A percentile compares a stretch with the other conserved stretches of the same genome.
Evolutionary conservation across 2,329 filamentous ascomycete genomes (phyloP).

Genomic region (Aspergillus tamarii): DNA sequence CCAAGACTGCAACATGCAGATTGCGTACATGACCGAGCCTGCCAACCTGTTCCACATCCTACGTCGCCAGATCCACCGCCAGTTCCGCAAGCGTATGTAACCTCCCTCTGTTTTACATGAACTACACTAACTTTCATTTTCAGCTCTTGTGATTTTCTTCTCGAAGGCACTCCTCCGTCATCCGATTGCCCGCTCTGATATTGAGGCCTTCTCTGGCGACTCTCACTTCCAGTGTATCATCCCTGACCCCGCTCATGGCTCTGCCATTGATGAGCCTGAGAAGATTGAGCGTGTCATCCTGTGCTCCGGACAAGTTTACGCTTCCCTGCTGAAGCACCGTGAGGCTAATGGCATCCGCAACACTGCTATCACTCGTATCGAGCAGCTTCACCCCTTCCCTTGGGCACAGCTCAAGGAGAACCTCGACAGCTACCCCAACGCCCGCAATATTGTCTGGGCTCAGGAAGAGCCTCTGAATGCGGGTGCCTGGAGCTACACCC

Average conservation of each 20-base stretch:
- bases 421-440: conserved; percentile 94
- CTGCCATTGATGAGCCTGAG: conserved; percentile 74
- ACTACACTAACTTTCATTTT: conserved; percentile 17
- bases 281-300: conserved; percentile 93
- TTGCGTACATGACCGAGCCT: conserved; percentile 95
- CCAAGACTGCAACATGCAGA: conserved; percentile 99
- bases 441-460: conserved; percentile 94
- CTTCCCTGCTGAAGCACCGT: conserved; percentile 87
- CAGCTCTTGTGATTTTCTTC: conserved; percentile 96
- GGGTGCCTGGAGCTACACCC: conserved; percentile 94
- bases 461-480: conserved; percentile 98
- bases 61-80: conserved; percentile 95
- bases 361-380: conserved; percentile 90
- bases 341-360: conserved; percentile 83
- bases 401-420: conserved; percentile 97
- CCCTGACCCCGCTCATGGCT: conserved; percentile 80
- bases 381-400: conserved; percentile 98
- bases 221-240: conserved; percentile 98
- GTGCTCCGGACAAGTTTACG: conserved; percentile 93
- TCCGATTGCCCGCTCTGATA: conserved; percentile 82
- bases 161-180: conserved; percentile 95
- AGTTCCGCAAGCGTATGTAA: conserved; percentile 95
- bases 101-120: not conserved
- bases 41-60: conserved; percentile 96
- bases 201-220: conserved; percentile 88